Conservation (phyloP, 371 early-diverging fungal species). For the Mortierella sp. region DNA sequence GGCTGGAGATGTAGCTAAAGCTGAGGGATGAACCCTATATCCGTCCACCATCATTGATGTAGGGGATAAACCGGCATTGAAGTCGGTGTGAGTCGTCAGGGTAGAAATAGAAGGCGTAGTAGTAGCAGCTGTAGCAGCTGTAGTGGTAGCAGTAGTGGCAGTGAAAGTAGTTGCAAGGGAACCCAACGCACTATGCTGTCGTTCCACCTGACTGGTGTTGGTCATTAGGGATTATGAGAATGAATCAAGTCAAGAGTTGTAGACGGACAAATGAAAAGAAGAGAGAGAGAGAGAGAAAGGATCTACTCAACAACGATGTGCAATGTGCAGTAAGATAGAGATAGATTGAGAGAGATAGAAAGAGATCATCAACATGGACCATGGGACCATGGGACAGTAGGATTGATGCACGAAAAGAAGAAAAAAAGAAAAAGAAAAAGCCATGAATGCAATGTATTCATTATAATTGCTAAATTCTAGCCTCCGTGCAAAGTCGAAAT, state of each 20-base stretch:
- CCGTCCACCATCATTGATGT: conserved; percentile 14
- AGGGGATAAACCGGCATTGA: not conserved
- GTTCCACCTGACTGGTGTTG: conserved; percentile 10
- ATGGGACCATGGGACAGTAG: too few relatives aligned
- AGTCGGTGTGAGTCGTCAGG: not conserved
- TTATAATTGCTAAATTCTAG: conserved; percentile 38
- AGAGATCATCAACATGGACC: too few relatives aligned
- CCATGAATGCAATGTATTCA: too few relatives aligned
- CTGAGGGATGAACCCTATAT: conserved; percentile 48
- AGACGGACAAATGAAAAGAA: not conserved
- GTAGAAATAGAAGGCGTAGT: not conserved
- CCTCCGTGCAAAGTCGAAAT: conserved; percentile 98
- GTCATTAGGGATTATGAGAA: conserved; percentile 3
- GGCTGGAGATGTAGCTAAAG: conserved; percentile 26
- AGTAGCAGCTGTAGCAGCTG: not conserved
- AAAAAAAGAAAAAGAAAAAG: too few relatives aligned
- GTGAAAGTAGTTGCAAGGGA: not conserved
- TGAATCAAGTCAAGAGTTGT: not conserved
- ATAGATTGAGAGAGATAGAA: too few relatives aligned
- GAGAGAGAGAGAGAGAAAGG: not conserved
- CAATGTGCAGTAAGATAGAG: not conserved
- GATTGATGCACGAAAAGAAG: too few relatives aligned
- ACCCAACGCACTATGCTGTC: conserved; percentile 4
- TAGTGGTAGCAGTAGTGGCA: not conserved
- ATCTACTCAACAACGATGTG: not conserved